phyloP scores from a whole-genome alignment of 2,329 filamentous ascomycete genomes.

The Xylariaceae sp. region DNA sequence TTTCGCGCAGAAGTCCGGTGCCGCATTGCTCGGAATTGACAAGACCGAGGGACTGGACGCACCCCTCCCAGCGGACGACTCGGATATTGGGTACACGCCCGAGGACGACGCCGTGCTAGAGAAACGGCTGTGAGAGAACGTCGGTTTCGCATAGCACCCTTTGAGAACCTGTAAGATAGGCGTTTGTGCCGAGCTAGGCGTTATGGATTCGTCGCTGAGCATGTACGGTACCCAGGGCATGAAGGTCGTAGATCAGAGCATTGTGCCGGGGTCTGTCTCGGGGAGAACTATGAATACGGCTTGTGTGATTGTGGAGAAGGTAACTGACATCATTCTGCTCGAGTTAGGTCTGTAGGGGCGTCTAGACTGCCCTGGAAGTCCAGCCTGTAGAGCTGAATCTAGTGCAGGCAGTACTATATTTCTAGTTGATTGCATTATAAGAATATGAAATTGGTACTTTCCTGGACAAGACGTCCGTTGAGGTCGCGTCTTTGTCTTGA shows the following conservation, averaged over 20 bases:
- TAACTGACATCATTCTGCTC: neutral
- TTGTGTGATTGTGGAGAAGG: neutral
- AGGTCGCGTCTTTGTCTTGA: too few relatives aligned
- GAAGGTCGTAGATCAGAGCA: neutral
- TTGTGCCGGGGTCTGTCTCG: neutral
- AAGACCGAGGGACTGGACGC: neutral
- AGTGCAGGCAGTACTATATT: too few relatives aligned
- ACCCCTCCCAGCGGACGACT: neutral
- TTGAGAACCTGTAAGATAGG: neutral
- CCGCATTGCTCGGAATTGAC: neutral
- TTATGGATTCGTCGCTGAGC: neutral
- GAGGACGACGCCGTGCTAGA: conserved; percentile 9
- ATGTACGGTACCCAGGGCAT: neutral
- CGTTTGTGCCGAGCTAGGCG: neutral
- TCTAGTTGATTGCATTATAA: too few relatives aligned
- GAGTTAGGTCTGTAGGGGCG: too few relatives aligned
- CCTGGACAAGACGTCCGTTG: too few relatives aligned
- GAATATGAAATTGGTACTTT: too few relatives aligned
- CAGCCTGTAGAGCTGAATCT: too few relatives aligned
- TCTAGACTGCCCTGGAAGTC: too few relatives aligned
- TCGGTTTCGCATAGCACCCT: conserved; percentile 3
- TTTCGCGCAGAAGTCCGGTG: neutral
- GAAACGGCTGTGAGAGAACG: conserved; percentile 3
- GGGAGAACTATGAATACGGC: neutral
- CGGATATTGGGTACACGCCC: conserved; percentile 5